A percentile compares a stretch with the other conserved stretches of the same genome.
These are phyloP conservation scores for Metarhizium album DNA, from an alignment of 2,329 filamentous ascomycete genomes.

Conservation along the genomic window DNA sequence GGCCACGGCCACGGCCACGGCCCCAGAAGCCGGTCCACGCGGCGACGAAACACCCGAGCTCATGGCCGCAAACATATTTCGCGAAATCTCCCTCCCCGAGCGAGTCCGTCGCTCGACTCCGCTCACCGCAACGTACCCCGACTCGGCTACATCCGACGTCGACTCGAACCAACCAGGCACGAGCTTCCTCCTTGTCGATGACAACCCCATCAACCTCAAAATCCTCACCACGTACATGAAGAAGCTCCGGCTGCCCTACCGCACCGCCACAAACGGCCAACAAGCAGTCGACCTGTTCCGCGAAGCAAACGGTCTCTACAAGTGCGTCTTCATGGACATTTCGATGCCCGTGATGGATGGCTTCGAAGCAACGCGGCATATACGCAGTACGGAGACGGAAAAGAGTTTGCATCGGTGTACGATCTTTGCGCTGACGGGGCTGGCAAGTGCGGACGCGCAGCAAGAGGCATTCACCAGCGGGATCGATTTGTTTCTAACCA, in stretches of 20 bases:
- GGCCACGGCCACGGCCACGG: not conserved
- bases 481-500: slow-evolving; percentile 41
- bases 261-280: slow-evolving; percentile 17
- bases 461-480: slow-evolving; percentile 40
- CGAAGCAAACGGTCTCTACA: slow-evolving; percentile 8
- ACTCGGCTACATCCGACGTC: not conserved
- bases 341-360: slow-evolving; percentile 45
- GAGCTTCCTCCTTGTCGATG: slow-evolving; percentile 21
- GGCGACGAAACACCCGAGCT: not conserved
- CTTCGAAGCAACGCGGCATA: slow-evolving; percentile 33
- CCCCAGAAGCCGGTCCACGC: not conserved
- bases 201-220: slow-evolving; percentile 26
- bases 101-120: slow-evolving; percentile 2
- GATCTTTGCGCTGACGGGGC: slow-evolving; percentile 40
- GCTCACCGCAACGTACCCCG: not conserved
- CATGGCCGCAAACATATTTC: not conserved
- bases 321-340: slow-evolving; percentile 30
- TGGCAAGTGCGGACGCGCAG: slow-evolving; percentile 34
- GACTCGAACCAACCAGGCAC: not conserved
- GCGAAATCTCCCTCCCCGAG: slow-evolving; percentile 1
- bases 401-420: slow-evolving; percentile 10
- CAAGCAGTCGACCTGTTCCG: slow-evolving; percentile 17
- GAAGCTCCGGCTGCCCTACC: slow-evolving; percentile 14
- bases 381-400: slow-evolving; percentile 20
- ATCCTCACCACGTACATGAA: slow-evolving; percentile 19